Conservation (phyloP, 331 rosid species). For the Prunus yedoensis region DNA sequence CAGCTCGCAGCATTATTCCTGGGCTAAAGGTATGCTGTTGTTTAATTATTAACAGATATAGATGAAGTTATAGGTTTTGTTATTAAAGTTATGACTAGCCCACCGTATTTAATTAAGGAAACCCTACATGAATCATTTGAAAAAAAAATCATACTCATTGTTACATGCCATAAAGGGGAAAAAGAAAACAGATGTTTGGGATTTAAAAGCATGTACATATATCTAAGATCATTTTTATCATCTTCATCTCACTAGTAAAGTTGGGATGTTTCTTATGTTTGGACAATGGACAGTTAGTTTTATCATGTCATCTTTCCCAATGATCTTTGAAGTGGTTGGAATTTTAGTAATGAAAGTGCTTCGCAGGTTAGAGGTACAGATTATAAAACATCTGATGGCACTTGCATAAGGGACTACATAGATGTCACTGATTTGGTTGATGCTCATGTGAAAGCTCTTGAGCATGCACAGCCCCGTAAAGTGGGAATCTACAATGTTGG, state of each 20-base stretch:
- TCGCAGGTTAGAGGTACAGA: constrained; percentile 91
- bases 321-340: background rate
- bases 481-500: constrained; percentile 98
- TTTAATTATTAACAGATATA: background rate
- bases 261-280: background rate
- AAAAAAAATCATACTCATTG: background rate
- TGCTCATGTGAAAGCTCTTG: constrained; percentile 96
- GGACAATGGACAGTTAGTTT: background rate
- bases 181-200: background rate
- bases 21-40: constrained; percentile 64
- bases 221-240: too few species aligned
- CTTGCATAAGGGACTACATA: constrained; percentile 86
- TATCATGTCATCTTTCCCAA: background rate
- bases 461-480: constrained; percentile 62
- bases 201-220: background rate
- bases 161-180: background rate
- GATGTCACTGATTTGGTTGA: constrained; percentile 98
- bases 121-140: background rate
- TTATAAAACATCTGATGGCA: constrained; percentile 78
- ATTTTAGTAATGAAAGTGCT: background rate
- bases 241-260: background rate
- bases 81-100: background rate
- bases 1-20: constrained; percentile 76
- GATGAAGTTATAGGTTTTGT: background rate
- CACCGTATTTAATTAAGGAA: background rate